Evolutionary conservation across 2,329 filamentous ascomycete species (phyloP).

Genomic region (Penicillium occitanis): DNA sequence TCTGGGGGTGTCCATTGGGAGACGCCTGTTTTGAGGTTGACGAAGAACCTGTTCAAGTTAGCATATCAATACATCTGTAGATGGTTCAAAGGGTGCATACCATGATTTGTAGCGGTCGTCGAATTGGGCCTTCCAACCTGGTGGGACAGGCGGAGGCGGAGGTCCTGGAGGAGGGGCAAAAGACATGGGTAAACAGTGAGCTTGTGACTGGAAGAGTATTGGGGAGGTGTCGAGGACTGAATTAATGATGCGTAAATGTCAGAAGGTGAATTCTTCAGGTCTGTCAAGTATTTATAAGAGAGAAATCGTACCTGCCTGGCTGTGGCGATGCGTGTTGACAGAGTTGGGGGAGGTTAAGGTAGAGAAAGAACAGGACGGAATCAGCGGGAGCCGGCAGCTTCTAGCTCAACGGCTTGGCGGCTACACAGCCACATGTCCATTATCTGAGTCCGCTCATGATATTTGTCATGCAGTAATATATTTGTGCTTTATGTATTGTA

Average conservation of each 20-base stretch:
- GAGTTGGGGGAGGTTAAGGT: neutral
- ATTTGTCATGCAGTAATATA: neutral
- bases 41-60: slow-evolving; percentile 68
- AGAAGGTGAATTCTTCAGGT: neutral
- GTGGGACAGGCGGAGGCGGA: slow-evolving; percentile 63
- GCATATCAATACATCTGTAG: neutral
- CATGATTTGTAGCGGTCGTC: slow-evolving; percentile 88
- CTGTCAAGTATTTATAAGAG: neutral
- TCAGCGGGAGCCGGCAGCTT: neutral
- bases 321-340: slow-evolving; percentile 9
- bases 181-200: slow-evolving; percentile 30
- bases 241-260: neutral
- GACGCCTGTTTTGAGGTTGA: slow-evolving; percentile 82
- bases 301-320: slow-evolving; percentile 8
- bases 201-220: neutral
- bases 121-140: slow-evolving; percentile 83
- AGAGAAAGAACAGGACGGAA: slow-evolving; percentile 5
- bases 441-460: neutral
- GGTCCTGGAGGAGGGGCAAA: slow-evolving; percentile 49
- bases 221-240: neutral
- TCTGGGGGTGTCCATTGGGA: slow-evolving; percentile 89
- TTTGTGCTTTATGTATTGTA: neutral
- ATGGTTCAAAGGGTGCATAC: slow-evolving; percentile 37
- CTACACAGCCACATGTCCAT: slow-evolving; percentile 11
- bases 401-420: neutral